These are phyloP conservation scores for Leishmania amazonensis DNA, from an alignment of 208 protist species.

Conservation along the genomic window DNA sequence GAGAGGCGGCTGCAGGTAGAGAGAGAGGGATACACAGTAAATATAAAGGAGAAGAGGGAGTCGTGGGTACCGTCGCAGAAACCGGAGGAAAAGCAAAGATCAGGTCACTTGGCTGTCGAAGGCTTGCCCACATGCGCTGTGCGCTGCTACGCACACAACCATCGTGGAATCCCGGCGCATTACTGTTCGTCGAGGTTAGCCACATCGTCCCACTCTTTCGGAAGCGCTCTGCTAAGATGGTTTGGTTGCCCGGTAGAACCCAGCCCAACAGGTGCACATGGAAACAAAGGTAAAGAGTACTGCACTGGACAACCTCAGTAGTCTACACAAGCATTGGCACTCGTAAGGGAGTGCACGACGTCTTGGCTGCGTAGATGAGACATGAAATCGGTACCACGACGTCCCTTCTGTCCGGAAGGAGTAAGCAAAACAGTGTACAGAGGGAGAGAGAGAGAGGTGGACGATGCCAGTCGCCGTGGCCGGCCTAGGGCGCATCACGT, in stretches of 20 bases:
- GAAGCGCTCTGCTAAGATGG: background rate
- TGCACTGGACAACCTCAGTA: background rate
- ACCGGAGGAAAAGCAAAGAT: background rate
- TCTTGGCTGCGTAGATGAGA: background rate
- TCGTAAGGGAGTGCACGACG: background rate
- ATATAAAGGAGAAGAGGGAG: background rate
- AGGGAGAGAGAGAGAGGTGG: background rate
- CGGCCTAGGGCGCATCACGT: background rate
- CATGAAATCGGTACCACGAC: background rate
- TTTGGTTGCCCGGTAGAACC: background rate
- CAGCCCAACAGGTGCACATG: background rate
- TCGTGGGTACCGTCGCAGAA: background rate
- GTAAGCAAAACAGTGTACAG: background rate
- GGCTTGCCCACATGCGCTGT: background rate
- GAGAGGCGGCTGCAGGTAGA: background rate
- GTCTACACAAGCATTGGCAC: background rate
- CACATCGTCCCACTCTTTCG: background rate
- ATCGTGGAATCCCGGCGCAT: too few relatives aligned
- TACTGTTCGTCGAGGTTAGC: background rate
- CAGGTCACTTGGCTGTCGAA: background rate
- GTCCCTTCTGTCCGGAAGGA: background rate
- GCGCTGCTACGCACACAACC: background rate
- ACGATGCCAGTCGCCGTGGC: background rate
- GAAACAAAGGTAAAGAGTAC: background rate
- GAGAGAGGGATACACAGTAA: background rate